Evolutionary conservation across 2,329 filamentous ascomycete genomes (phyloP), one percentile per base, ranked within the genome.

Genomic region (Rachicladosporium sp.): DNA sequence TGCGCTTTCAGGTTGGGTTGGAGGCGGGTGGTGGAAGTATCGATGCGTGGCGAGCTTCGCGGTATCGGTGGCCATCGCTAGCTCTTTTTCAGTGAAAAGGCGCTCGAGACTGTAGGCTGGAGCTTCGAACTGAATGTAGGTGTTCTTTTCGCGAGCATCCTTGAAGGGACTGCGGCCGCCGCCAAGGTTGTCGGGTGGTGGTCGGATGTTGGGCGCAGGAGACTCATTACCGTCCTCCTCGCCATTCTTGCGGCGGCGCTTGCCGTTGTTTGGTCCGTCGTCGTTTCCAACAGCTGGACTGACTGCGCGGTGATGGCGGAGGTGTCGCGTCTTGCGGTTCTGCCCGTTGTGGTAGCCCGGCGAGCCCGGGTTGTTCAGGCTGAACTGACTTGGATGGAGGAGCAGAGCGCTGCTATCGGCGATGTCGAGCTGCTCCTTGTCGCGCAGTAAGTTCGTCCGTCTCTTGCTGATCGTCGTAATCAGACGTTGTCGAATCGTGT

Each of bases 41-140:
- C 68, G 58, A 31, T 71, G 67, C 1, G 77, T 71, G 4, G 74
- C 75, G 23, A 72, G 64, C 37, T 75, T 72, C 3, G 76, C 76
- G 34, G 70, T 68, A 49, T 77, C 76, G 44, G 74, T 75, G 40
- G 75, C 72, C 55, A 74, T 64, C 37, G 69, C 70, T 38, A 80
- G 67, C 56, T 80, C 76, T 60, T 79, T 80, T 45, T 80, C 76
- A 3, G 74, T 80, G 53, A 80, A 80, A 10, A 80, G 64, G n/a
- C 70, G 68, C 41, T 78, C 69, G 41, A 80, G 68, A 6, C 73
- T 76, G 58, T 77, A 78, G 4, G 69, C 64, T 2, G 74, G 65
- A 6, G 73, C 70, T 45, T 73, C 69, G 48, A 73, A 72, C 46
- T 80, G 74, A 34, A 69, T 63, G 36, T 71, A 67, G 35, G 70